Base-by-base conservation (phyloP, 2,329 filamentous ascomycete genomes). In the Falciphora oryzae region DNA sequence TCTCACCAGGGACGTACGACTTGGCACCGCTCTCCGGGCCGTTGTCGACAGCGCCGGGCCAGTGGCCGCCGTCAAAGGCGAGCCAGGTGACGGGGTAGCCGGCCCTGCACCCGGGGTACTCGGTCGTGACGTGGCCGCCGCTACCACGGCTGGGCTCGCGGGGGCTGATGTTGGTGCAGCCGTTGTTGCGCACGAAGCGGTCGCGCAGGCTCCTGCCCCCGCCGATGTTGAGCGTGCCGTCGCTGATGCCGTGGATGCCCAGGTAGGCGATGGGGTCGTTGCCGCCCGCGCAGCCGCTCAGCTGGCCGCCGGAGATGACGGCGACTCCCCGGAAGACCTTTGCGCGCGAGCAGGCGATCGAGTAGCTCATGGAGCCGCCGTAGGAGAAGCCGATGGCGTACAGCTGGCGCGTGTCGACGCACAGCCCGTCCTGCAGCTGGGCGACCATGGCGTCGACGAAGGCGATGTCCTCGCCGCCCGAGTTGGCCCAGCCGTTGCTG, bases 311-410 rank as follows among this genome's bases (percentile, higher is more conserved):
- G 4, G 8, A 10, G 25, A 58, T 58, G 57, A 58, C 57, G 57
- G 57, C 25, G 25, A 31, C 57, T 3, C 76, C 79, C 44, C 75
- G 73, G 70, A 79, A 75, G 57, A 70, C 64, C 58, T 69, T 68
- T 10, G 77, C 73, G n/a, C 75, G 74, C 3, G 77, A 73, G 67
- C 78, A 81, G 4, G 79, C 78, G 18, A 80, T 69, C 0, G 75
- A 71, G 69, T 73, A 78, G 11, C 72, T 74, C 77, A 81, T 80
- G 57, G 75, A 75, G 57, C 73, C 78, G 56, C 79, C 78, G 67
- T 78, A 80, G 65, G 75, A 77, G 70, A 78, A 80, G 25, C 78
- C 78, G 1, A 77, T 77, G 29, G 77, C 73, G 69, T 80, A 81
- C 64, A 76, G 73, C 63, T 75, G 73, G 59, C 70, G 71, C 66